Evolutionary conservation across 2,329 filamentous ascomycete species (phyloP).

Genomic region (Pseudohalonectria lignicola): DNA sequence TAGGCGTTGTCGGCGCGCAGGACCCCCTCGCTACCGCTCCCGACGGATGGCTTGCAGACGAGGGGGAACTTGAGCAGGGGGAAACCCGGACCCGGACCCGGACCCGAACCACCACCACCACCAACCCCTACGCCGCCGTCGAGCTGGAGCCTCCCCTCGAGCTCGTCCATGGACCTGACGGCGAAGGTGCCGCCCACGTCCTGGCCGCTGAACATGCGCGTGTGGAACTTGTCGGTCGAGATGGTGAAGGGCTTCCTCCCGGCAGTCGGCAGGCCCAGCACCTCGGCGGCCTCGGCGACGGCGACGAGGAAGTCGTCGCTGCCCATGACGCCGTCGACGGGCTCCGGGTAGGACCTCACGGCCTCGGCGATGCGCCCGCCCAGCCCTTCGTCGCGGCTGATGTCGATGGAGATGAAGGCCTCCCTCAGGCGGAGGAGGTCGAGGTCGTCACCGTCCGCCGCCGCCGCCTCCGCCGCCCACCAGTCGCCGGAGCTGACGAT

Average conservation of each 20-base stretch:
- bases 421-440: background rate
- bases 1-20: conserved; percentile 15
- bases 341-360: conserved; percentile 11
- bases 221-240: background rate
- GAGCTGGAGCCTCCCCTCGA: background rate
- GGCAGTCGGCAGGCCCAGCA: conserved; percentile 19
- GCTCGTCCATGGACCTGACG: background rate
- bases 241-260: background rate
- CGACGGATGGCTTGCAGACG: conserved; percentile 24
- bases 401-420: conserved; percentile 16
- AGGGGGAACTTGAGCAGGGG: too few species aligned
- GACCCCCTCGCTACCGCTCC: conserved; percentile 21
- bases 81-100: too few species aligned
- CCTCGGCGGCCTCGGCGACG: conserved; percentile 18
- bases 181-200: background rate
- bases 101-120: too few species aligned
- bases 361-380: conserved; percentile 17
- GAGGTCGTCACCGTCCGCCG: too few species aligned
- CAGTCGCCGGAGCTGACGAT: background rate
- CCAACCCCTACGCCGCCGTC: too few species aligned
- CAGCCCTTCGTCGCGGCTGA: conserved; percentile 15
- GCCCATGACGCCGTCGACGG: conserved; percentile 22
- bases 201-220: background rate
- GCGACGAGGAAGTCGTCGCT: conserved; percentile 16
- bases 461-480: conserved; percentile 2